Evolutionary conservation across 2,329 filamentous ascomycete genomes (phyloP).

Genomic region (Stromatinia cepivora): DNA sequence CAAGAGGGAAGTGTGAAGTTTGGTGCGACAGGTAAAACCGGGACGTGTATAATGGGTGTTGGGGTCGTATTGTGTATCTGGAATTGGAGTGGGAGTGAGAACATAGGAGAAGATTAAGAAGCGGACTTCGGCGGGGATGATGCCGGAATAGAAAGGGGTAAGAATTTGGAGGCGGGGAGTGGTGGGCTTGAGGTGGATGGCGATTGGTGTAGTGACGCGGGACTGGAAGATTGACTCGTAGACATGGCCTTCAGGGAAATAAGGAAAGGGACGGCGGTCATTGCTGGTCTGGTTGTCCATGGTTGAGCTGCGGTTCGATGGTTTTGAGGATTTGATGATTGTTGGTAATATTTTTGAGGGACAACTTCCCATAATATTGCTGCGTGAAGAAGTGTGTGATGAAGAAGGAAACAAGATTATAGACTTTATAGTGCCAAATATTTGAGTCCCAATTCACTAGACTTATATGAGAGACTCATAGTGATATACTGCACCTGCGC

Average conservation of each 20-base stretch:
- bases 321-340: not conserved
- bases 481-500: not conserved
- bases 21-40: constrained; percentile 25
- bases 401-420: not conserved
- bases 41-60: constrained; percentile 29
- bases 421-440: not conserved
- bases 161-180: not conserved
- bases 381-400: not conserved
- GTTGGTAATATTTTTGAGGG: not conserved
- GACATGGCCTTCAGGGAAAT: not conserved
- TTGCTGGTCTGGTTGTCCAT: not conserved
- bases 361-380: not conserved
- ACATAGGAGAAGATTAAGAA: constrained; percentile 10
- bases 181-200: constrained; percentile 5
- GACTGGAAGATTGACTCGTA: not conserved
- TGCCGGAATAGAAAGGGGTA: constrained; percentile 1
- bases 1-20: constrained; percentile 29
- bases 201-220: not conserved
- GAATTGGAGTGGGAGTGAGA: constrained; percentile 4
- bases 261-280: not conserved
- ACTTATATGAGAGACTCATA: not conserved
- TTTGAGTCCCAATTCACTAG: not conserved
- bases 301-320: not conserved
- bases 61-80: not conserved
- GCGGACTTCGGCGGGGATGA: constrained; percentile 14